Percentiles rank a stretch among this genome's conserved stretches.
phyloP scores from a whole-genome alignment of 306 rosid species.

The Malus sieversii region DNA sequence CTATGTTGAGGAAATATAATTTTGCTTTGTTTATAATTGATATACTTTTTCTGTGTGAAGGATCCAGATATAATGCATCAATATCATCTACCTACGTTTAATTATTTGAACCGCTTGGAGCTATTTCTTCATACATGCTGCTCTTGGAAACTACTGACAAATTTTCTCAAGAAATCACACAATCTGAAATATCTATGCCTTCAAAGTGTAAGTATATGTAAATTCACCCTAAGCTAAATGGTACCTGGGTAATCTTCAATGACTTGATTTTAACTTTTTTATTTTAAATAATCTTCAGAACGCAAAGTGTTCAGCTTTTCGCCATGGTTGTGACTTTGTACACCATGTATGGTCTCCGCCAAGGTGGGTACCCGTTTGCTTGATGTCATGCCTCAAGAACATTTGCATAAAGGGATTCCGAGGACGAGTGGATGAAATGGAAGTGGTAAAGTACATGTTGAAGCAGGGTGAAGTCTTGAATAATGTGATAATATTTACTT shows the following conservation, averaged over 20 bases:
- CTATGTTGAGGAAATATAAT: neutral
- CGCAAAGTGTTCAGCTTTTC: too few relatives aligned
- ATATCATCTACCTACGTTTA: too few relatives aligned
- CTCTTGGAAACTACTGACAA: neutral
- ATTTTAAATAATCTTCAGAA: neutral
- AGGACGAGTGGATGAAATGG: neutral
- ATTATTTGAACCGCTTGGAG: neutral
- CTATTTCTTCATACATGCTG: neutral
- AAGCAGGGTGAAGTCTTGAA: neutral
- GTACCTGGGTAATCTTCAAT: neutral
- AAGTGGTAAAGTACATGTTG: neutral
- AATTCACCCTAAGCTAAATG: neutral
- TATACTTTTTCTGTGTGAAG: neutral
- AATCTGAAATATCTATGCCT: neutral
- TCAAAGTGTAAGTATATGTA: neutral
- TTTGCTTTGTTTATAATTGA: neutral
- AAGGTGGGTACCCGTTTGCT: neutral
- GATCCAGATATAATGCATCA: neutral
- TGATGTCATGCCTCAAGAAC: neutral
- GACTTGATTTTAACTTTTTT: neutral
- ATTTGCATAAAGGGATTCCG: neutral
- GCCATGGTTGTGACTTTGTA: neutral
- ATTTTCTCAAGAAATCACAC: neutral
- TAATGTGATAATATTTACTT: neutral
- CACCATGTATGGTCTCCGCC: neutral